Conservation (phyloP, 805 yeast genomes). For the Candida krabiensis region DNA sequence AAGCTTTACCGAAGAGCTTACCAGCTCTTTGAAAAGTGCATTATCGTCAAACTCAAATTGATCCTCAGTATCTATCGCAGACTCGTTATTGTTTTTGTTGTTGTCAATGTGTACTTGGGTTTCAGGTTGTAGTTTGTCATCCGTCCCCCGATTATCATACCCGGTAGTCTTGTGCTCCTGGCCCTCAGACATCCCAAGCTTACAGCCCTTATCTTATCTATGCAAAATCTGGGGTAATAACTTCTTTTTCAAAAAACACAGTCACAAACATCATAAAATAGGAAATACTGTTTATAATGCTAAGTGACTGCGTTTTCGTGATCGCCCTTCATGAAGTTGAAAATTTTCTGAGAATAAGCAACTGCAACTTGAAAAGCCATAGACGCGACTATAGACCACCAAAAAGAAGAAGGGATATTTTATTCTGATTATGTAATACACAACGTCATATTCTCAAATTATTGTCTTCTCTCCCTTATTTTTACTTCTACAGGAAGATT, state of each 20-base stretch:
- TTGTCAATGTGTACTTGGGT: neutral
- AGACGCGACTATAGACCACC: too few species aligned
- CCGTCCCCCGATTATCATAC: neutral
- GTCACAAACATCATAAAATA: slow-evolving; percentile 19
- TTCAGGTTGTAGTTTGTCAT: neutral
- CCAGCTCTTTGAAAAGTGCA: slow-evolving; percentile 14
- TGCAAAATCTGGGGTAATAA: slow-evolving; percentile 20
- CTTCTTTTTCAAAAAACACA: slow-evolving; percentile 22
- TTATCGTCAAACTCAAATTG: slow-evolving; percentile 15
- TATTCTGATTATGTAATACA: too few species aligned
- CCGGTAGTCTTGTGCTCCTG: neutral
- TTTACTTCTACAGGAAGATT: too few species aligned
- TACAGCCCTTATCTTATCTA: slow-evolving; percentile 16
- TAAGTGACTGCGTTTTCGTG: slow-evolving; percentile 7
- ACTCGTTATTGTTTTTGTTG: slow-evolving; percentile 1
- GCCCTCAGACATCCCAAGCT: slow-evolving; percentile 8
- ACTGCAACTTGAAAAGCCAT: neutral
- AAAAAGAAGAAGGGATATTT: too few species aligned
- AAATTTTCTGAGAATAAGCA: neutral
- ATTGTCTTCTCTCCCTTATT: too few species aligned
- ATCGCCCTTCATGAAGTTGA: too few species aligned
- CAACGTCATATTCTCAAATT: too few species aligned
- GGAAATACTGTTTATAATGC: slow-evolving; percentile 9
- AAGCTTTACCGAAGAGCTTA: slow-evolving; percentile 9
- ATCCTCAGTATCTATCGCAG: slow-evolving; percentile 9